A percentile compares a stretch with the other conserved stretches of the same genome.
phyloP scores from a whole-genome alignment of 768 basidiomycete species.

The Suillus cothurnatus region DNA sequence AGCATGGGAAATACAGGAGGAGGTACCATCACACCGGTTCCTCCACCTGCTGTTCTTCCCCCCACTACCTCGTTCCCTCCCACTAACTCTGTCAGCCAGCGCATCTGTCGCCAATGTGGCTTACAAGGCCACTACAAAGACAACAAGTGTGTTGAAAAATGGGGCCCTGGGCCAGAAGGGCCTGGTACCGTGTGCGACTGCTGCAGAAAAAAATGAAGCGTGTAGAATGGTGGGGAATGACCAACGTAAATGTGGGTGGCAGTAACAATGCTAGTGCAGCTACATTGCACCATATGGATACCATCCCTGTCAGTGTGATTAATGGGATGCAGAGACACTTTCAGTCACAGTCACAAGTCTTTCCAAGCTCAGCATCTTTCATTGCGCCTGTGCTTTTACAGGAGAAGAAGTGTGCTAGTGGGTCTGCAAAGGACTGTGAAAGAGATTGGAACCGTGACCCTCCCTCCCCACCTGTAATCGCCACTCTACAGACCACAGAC shows the following conservation, averaged over 20 bases:
- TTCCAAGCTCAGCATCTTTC: conserved; percentile 18
- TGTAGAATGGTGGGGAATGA: conserved; percentile 70
- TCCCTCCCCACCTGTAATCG: conserved; percentile 35
- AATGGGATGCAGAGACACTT: conserved; percentile 26
- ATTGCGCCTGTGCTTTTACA: not conserved
- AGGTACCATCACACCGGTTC: conserved; percentile 1
- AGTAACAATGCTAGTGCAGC: conserved; percentile 19
- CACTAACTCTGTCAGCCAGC: conserved; percentile 62
- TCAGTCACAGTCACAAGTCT: conserved; percentile 16
- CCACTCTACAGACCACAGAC: conserved; percentile 30
- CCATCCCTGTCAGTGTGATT: conserved; percentile 30
- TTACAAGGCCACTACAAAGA: conserved; percentile 78
- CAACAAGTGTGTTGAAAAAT: conserved; percentile 85
- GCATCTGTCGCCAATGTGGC: conserved; percentile 79
- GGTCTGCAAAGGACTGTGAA: conserved; percentile 18
- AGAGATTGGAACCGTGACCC: conserved; percentile 25
- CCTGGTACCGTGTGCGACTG: conserved; percentile 85
- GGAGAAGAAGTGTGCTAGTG: conserved; percentile 1
- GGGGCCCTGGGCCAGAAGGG: conserved; percentile 83
- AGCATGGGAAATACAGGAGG: too few relatives aligned
- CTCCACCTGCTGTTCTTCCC: not conserved
- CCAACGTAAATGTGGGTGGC: conserved; percentile 40
- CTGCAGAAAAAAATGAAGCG: conserved; percentile 90
- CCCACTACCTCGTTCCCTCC: conserved; percentile 28
- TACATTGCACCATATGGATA: conserved; percentile 31